Percentiles rank a stretch among this genome's conserved stretches.
These are phyloP conservation scores for Cercophora scortea DNA, from an alignment of 495 filamentous ascomycete species.

Conservation along the genomic window DNA sequence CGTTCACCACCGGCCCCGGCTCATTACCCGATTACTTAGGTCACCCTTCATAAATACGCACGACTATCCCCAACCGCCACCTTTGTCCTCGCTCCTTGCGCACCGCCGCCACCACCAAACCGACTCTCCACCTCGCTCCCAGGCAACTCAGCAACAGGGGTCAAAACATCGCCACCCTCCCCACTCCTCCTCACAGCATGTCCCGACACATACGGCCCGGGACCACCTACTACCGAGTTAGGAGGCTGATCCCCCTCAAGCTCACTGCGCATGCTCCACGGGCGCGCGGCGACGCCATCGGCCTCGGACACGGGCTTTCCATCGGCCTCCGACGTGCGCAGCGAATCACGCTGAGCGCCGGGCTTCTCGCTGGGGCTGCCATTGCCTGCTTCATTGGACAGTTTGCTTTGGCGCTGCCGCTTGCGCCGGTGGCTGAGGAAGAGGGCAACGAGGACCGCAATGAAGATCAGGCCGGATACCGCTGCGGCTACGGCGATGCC, in stretches of 20 bases:
- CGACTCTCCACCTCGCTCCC: slow-evolving; percentile 3
- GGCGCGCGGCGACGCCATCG: slow-evolving; percentile 11
- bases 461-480: slow-evolving; percentile 6
- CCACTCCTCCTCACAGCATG: background rate
- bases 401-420: background rate
- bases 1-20: no score
- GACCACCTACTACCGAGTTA: background rate
- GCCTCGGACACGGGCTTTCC: slow-evolving; percentile 9
- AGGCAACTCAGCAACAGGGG: slow-evolving; percentile 12
- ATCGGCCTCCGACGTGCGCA: slow-evolving; percentile 4
- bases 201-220: no score
- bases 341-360: background rate
- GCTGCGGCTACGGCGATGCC: slow-evolving; percentile 15
- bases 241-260: slow-evolving; percentile 11
- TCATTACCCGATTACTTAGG: no score
- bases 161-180: slow-evolving; percentile 1
- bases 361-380: background rate
- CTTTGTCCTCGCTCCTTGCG: background rate
- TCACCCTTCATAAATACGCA: background rate
- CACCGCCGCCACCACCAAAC: no score
- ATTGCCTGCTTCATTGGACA: background rate
- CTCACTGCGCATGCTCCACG: slow-evolving; percentile 18
- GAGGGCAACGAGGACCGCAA: slow-evolving; percentile 4
- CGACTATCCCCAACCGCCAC: background rate
- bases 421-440: slow-evolving; percentile 3